Conservation (phyloP, 208 protist species). For the Entamoeba moshkovskii region DNA sequence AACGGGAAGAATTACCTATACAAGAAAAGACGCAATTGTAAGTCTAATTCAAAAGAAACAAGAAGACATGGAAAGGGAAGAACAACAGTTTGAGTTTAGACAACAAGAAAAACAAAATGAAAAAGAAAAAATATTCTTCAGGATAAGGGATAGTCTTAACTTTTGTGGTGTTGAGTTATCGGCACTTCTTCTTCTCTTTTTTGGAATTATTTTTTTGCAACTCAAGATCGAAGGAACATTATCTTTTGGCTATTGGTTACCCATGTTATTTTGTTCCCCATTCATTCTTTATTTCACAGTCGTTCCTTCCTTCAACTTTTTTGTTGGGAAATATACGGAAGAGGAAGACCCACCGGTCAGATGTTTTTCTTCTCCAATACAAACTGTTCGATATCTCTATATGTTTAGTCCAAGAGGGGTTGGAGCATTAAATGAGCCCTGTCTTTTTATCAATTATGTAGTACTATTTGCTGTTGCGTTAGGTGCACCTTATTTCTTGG, state of each 20-base stretch:
- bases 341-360: not conserved
- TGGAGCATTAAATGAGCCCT: not conserved
- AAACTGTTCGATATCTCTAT: not conserved
- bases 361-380: not conserved
- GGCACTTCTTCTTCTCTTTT: not conserved
- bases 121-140: not conserved
- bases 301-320: not conserved
- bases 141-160: not conserved
- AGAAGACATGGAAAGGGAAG: not conserved
- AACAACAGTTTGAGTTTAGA: not conserved
- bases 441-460: not conserved
- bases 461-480: not conserved
- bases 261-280: not conserved
- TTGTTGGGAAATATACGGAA: not conserved
- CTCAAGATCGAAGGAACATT: not conserved
- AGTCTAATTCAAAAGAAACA: not conserved
- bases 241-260: not conserved
- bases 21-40: not conserved
- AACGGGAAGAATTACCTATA: not conserved
- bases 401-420: not conserved
- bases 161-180: not conserved
- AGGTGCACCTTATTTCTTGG: not conserved
- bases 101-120: not conserved
- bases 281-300: not conserved
- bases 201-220: not conserved